Evolutionary conservation across 352 stramenopile genomes (phyloP).

Genomic region (Phytophthora uliginosa): DNA sequence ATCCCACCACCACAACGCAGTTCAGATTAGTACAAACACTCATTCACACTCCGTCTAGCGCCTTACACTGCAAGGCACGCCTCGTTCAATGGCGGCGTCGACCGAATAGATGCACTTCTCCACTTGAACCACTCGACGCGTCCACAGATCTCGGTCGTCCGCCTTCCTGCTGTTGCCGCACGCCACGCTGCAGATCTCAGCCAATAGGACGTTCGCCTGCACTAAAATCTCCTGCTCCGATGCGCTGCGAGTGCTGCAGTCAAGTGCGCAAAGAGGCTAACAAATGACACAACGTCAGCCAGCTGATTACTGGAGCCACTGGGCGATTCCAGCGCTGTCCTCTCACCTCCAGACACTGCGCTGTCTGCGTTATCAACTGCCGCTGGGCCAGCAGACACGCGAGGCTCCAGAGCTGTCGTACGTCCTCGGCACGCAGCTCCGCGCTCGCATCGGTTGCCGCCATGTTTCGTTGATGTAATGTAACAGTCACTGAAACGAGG

Average conservation of each 20-base stretch:
- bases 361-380: slow-evolving; percentile 48
- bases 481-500: not conserved
- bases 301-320: slow-evolving; percentile 1
- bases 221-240: slow-evolving; percentile 37
- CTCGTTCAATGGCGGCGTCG: slow-evolving; percentile 28
- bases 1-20: slow-evolving; percentile 7
- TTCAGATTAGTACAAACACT: not conserved
- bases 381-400: slow-evolving; percentile 55
- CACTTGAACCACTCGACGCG: slow-evolving; percentile 54
- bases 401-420: slow-evolving; percentile 73
- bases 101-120: slow-evolving; percentile 51
- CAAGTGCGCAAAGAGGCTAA: slow-evolving; percentile 46
- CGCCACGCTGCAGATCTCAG: slow-evolving; percentile 63
- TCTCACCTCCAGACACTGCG: slow-evolving; percentile 61
- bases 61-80: slow-evolving; percentile 30
- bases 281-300: slow-evolving; percentile 2
- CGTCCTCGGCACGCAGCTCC: slow-evolving; percentile 36
- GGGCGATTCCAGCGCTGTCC: not conserved
- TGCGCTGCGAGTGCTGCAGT: slow-evolving; percentile 17
- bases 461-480: slow-evolving; percentile 19
- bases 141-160: slow-evolving; percentile 60
- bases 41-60: not conserved
- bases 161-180: slow-evolving; percentile 53
- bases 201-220: slow-evolving; percentile 58
- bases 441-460: slow-evolving; percentile 9